A percentile compares a stretch with the other conserved stretches of the same genome.
phyloP scores from a whole-genome alignment of 73 alveolate genomes.

The Blepharisma stoltei region DNA sequence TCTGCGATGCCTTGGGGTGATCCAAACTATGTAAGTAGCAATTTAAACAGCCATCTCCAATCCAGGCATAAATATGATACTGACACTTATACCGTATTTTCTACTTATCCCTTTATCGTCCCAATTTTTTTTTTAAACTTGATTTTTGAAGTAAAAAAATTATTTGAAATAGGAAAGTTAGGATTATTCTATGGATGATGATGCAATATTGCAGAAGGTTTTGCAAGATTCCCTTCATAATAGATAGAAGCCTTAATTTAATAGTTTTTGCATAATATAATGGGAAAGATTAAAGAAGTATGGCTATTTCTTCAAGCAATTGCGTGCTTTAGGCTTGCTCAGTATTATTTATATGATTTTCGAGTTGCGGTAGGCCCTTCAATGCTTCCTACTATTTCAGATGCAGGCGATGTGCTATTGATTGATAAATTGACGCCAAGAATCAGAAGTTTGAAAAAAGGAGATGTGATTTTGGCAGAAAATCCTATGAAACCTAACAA shows the following conservation, averaged over 20 bases:
- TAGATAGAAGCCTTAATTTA: background rate
- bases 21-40: slow-evolving; percentile 51
- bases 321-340: background rate
- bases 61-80: slow-evolving; percentile 57
- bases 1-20: slow-evolving; percentile 65
- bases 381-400: slow-evolving; percentile 33
- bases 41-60: slow-evolving; percentile 44
- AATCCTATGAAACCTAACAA: slow-evolving; percentile 24
- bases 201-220: slow-evolving; percentile 52
- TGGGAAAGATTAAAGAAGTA: background rate
- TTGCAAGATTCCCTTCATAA: slow-evolving; percentile 41
- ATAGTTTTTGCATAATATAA: background rate
- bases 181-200: slow-evolving; percentile 66
- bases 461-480: slow-evolving; percentile 1
- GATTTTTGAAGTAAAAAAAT: too few species aligned
- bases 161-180: too few species aligned
- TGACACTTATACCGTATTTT: slow-evolving; percentile 29
- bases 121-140: too few species aligned
- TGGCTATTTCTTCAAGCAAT: background rate
- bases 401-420: slow-evolving; percentile 22
- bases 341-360: slow-evolving; percentile 44
- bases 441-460: background rate
- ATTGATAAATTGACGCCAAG: slow-evolving; percentile 10
- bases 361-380: slow-evolving; percentile 55
- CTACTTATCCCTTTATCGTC: too few species aligned